Base-by-base conservation (phyloP, 2,329 filamentous ascomycete species). In the Chrysoporthe puriensis region DNA sequence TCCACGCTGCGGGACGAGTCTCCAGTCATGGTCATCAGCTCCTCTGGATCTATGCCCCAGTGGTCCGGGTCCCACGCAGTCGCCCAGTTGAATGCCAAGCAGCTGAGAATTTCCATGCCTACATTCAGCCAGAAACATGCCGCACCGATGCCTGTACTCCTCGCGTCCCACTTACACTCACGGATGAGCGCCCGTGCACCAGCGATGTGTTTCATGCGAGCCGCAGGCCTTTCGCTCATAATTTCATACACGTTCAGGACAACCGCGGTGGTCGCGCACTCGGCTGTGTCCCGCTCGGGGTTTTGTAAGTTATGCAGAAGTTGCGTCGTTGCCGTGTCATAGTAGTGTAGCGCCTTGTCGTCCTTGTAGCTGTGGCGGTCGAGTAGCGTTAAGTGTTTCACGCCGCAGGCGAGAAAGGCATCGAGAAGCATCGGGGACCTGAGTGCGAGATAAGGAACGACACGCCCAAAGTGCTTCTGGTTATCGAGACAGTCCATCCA, bases 101-200 rank as follows among this genome's bases (percentile, higher is more conserved):
- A 97, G 71, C 89, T 93, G 40, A 97, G 83, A n/a, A 97, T 83
- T 76, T 98, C 95, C 85, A 97, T 91, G 18, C 91, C 91, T 18
- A 97, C 89, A 73, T 96, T 97, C 48, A 97, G 83, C 94, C 95
- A 97, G 79, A 97, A 97, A 77, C 94, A 97, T 0, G 94, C 93
- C 0, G 90, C 88, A 0, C 93, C 94, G 26, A 97, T 88, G 0
- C 94, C 94, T 1, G 85, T 86, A 46, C 91, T 91, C 70, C 84
- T 88, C 0, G 93, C 93, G 73, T 93, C 91, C 95, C 95, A 97
- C 4, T 90, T 88, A 74, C 94, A 97, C 75, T 97, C 93, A 70
- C 93, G 92, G 73, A 97, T 94, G 62, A 97, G 82, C 1, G 93
- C 93, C 64, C 93, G 86, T 11, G 93, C 93, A 5, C 93, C 93